Percentiles rank a stretch among this genome's conserved stretches.
These are phyloP conservation scores for Microsporum canis DNA, from an alignment of 2,329 filamentous ascomycete species.

Conservation along the genomic window DNA sequence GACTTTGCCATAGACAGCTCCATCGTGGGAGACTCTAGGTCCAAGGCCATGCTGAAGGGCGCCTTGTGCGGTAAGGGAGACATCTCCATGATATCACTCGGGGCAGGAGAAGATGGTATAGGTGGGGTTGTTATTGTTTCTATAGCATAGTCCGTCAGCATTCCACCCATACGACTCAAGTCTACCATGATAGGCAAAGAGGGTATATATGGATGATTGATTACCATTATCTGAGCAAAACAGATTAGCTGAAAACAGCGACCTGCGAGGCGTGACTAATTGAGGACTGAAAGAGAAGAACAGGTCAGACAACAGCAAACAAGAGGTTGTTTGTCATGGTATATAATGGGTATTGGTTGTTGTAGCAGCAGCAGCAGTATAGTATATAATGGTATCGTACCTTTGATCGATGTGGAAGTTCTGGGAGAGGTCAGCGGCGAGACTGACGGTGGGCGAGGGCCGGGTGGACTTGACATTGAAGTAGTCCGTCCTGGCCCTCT, in stretches of 20 bases:
- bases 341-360: conserved; percentile 3
- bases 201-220: neutral
- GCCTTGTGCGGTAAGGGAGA: conserved; percentile 85
- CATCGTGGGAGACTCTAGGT: conserved; percentile 62
- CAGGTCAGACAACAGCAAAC: conserved; percentile 14
- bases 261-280: conserved; percentile 69
- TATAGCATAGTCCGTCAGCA: conserved; percentile 31
- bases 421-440: conserved; percentile 88
- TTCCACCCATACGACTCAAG: neutral
- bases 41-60: conserved; percentile 48
- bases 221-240: conserved; percentile 45
- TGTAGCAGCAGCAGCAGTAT: too few species aligned
- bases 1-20: conserved; percentile 39
- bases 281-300: conserved; percentile 52
- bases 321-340: neutral
- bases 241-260: conserved; percentile 66
- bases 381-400: conserved; percentile 37
- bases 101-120: conserved; percentile 65
- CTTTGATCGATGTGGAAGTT: conserved; percentile 96
- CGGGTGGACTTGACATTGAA: conserved; percentile 67
- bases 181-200: neutral
- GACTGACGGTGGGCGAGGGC: conserved; percentile 79
- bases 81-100: conserved; percentile 78
- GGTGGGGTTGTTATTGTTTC: conserved; percentile 76
- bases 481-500: conserved; percentile 59